Evolutionary conservation across 129 eudicot genomes (phyloP).

Genomic region (Glebionis coronaria): DNA sequence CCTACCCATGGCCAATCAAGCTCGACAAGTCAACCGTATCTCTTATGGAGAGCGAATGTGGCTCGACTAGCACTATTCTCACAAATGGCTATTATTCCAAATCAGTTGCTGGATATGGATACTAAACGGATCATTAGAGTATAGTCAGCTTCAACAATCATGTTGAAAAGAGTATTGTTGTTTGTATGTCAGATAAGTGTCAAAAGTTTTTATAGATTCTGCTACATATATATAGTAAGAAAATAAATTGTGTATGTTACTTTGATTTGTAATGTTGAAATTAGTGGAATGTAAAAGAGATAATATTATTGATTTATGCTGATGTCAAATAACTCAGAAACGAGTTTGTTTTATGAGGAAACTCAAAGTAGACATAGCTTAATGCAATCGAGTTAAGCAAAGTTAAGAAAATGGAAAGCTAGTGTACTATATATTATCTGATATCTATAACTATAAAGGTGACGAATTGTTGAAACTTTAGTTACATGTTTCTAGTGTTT

Average conservation of each 20-base stretch:
- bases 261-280: slow-evolving; percentile 11
- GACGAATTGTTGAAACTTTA: too few relatives aligned
- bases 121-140: slow-evolving; percentile 15
- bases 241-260: slow-evolving; percentile 4
- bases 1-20: slow-evolving; percentile 69
- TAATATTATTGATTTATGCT: too few relatives aligned
- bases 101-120: slow-evolving; percentile 63
- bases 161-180: background rate
- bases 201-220: background rate
- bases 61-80: slow-evolving; percentile 58
- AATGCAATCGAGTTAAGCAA: too few relatives aligned
- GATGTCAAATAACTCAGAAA: too few relatives aligned
- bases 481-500: too few relatives aligned
- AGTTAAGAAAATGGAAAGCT: too few relatives aligned
- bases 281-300: too few relatives aligned
- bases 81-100: slow-evolving; percentile 61
- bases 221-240: background rate
- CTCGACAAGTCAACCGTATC: slow-evolving; percentile 77
- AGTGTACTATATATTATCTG: too few relatives aligned
- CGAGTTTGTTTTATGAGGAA: too few relatives aligned
- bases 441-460: too few relatives aligned
- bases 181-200: slow-evolving; percentile 18
- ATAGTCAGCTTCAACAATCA: slow-evolving; percentile 15
- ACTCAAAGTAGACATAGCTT: too few relatives aligned
- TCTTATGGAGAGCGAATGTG: slow-evolving; percentile 75